Conservation (phyloP, 148 eudicot genomes). For the Vaccinium vitisidaea region DNA sequence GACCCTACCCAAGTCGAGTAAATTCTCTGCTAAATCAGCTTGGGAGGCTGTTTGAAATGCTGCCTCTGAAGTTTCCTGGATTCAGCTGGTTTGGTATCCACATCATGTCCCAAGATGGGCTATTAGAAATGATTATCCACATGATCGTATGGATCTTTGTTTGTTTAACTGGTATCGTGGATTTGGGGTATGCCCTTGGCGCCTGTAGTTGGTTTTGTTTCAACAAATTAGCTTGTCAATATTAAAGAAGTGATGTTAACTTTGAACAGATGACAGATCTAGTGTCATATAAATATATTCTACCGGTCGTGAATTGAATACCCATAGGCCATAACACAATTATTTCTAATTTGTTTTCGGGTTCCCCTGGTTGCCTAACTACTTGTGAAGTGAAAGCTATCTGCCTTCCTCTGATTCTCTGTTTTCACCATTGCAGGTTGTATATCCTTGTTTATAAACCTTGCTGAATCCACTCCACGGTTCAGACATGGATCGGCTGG, state of each 20-base stretch:
- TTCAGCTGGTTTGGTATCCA: no score
- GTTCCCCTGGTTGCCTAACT: background rate
- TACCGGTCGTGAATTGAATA: background rate
- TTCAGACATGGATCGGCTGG: background rate
- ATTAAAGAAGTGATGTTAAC: background rate
- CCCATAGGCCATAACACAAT: background rate
- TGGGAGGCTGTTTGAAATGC: no score
- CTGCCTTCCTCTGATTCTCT: background rate
- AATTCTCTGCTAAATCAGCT: no score
- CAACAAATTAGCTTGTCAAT: background rate
- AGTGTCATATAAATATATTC: background rate
- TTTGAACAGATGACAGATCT: background rate
- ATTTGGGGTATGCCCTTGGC: background rate
- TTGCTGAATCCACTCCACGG: background rate
- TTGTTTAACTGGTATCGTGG: background rate
- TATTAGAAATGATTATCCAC: no score
- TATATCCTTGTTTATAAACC: slow-evolving; percentile 2
- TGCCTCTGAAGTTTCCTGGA: no score
- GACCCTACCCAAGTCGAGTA: no score
- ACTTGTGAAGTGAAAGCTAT: background rate
- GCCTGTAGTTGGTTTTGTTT: background rate
- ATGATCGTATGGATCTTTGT: background rate
- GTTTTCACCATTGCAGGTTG: slow-evolving; percentile 12
- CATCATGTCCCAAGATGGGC: no score
- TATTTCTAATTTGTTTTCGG: background rate